Evolutionary conservation across 202 grass and related monocot genomes (phyloP).

Genomic region (Carex sylvatica): DNA sequence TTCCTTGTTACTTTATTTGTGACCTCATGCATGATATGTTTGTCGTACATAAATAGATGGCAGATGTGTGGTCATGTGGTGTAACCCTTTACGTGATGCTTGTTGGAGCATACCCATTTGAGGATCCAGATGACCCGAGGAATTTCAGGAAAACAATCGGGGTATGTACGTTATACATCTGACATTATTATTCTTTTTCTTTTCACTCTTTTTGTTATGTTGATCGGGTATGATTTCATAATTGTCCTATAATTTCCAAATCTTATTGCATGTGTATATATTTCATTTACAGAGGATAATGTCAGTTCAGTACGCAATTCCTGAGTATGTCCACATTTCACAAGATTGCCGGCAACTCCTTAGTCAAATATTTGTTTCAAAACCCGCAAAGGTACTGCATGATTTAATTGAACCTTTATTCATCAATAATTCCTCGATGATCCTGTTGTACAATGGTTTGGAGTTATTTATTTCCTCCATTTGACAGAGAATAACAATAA

Average conservation of each 20-base stretch:
- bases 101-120: slow-evolving; percentile 87
- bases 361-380: slow-evolving; percentile 68
- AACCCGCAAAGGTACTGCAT: slow-evolving; percentile 55
- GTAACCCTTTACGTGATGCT: slow-evolving; percentile 98
- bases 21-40: neutral
- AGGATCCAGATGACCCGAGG: slow-evolving; percentile 87
- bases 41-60: slow-evolving; percentile 51
- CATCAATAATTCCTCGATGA: neutral
- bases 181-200: neutral
- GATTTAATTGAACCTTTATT: neutral
- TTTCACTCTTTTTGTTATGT: neutral
- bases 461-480: neutral
- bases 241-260: neutral
- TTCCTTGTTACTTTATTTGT: neutral
- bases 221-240: neutral
- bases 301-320: slow-evolving; percentile 87
- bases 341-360: slow-evolving; percentile 79
- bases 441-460: neutral
- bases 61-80: slow-evolving; percentile 95
- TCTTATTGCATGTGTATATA: neutral
- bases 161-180: slow-evolving; percentile 54
- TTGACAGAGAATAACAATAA: slow-evolving; percentile 80
- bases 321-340: slow-evolving; percentile 83
- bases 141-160: slow-evolving; percentile 95
- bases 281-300: slow-evolving; percentile 70